Conservation (phyloP, 2,329 filamentous ascomycete species). For the Aureobasidium vineae region DNA sequence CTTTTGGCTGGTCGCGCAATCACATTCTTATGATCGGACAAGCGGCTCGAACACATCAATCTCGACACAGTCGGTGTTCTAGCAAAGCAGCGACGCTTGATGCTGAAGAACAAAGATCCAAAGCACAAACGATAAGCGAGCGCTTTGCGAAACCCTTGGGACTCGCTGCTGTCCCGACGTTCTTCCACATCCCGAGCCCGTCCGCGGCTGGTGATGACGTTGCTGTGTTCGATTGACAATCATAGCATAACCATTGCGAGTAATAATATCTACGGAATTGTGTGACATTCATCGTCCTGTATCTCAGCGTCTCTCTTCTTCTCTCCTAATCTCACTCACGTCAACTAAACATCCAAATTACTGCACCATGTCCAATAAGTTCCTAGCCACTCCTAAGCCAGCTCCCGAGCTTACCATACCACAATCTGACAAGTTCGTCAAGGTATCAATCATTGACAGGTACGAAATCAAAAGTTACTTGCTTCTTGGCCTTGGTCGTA, state of each 20-base stretch:
- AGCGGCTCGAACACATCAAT: background rate
- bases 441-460: conserved; percentile 41
- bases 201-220: conserved; percentile 12
- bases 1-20: background rate
- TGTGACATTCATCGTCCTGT: background rate
- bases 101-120: background rate
- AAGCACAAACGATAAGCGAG: conserved; percentile 4
- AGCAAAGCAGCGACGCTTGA: background rate
- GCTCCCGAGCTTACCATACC: conserved; percentile 39
- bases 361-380: conserved; percentile 30
- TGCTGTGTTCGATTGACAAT: background rate
- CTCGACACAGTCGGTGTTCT: background rate
- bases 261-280: background rate
- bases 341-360: background rate
- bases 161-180: background rate
- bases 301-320: background rate
- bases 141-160: conserved; percentile 1
- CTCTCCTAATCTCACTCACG: background rate
- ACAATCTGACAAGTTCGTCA: conserved; percentile 35
- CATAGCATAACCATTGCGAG: background rate
- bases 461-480: conserved; percentile 23
- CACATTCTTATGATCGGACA: background rate
- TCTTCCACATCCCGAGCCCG: background rate
- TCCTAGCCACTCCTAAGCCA: conserved; percentile 33
- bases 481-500: background rate